These are phyloP conservation scores for Aspergillus alliaceus DNA, from an alignment of 2,329 filamentous ascomycete species.

Conservation along the genomic window DNA sequence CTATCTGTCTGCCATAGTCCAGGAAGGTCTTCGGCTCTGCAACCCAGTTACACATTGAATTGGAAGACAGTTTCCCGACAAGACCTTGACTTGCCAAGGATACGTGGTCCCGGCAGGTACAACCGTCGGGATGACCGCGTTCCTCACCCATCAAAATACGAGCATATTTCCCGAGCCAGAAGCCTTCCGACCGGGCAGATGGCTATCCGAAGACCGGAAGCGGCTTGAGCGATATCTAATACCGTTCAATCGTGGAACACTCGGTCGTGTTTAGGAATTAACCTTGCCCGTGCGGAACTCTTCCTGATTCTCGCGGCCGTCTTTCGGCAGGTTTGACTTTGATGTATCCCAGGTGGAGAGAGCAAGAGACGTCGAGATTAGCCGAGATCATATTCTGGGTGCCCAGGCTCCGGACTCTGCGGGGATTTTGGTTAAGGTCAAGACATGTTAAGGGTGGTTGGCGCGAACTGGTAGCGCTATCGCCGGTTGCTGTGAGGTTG, in stretches of 20 bases:
- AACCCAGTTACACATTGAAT: not conserved
- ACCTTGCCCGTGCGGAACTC: slow-evolving; percentile 7
- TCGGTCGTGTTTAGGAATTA: slow-evolving; percentile 7
- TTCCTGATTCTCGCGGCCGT: slow-evolving; percentile 7
- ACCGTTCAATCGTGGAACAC: slow-evolving; percentile 1
- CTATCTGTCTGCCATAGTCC: slow-evolving; percentile 3
- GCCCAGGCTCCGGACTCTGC: not conserved
- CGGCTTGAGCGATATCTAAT: slow-evolving; percentile 1
- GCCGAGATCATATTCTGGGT: slow-evolving; percentile 1
- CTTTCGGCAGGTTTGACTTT: slow-evolving; percentile 4
- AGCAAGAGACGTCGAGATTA: slow-evolving; percentile 1
- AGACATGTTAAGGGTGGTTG: too few relatives aligned
- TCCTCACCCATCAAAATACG: not conserved
- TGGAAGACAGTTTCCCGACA: not conserved
- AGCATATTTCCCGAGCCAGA: not conserved
- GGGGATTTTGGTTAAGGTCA: slow-evolving; percentile 4
- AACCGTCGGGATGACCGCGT: not conserved
- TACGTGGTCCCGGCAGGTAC: not conserved
- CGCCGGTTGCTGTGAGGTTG: not conserved
- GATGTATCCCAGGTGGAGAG: not conserved
- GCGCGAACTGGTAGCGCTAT: not conserved
- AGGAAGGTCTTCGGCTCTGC: slow-evolving; percentile 8
- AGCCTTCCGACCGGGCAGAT: slow-evolving; percentile 1
- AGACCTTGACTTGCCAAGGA: not conserved
- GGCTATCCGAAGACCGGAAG: slow-evolving; percentile 1